Evolutionary conservation across 768 basidiomycete genomes (phyloP).

Genomic region (Pisolithus microcarpus): DNA sequence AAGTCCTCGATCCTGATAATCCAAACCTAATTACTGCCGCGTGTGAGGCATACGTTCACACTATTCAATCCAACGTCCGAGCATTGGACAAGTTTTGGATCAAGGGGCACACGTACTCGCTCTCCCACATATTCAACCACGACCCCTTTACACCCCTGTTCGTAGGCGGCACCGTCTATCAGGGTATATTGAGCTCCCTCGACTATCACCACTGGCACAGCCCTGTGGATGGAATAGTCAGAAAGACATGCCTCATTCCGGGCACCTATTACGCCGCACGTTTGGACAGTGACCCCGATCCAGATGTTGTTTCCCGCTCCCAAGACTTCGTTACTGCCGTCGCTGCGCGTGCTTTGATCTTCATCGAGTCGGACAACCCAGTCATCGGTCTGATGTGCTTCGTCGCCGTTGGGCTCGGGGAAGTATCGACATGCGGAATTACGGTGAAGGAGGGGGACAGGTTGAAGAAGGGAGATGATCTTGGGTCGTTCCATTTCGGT

Average conservation of each 20-base stretch:
- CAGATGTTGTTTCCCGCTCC: neutral
- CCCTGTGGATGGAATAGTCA: conserved; percentile 40
- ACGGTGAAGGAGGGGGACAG: conserved; percentile 39
- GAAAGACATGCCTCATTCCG: conserved; percentile 30
- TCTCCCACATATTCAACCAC: conserved; percentile 43
- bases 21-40: conserved; percentile 36
- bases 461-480: conserved; percentile 46
- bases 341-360: conserved; percentile 50
- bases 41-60: conserved; percentile 46
- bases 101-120: conserved; percentile 52
- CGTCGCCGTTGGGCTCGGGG: conserved; percentile 53
- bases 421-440: conserved; percentile 54
- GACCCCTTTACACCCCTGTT: conserved; percentile 34
- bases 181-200: conserved; percentile 46
- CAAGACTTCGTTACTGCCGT: conserved; percentile 40
- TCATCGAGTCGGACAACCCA: conserved; percentile 49
- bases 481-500: conserved; percentile 61
- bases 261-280: conserved; percentile 9
- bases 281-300: neutral
- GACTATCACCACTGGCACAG: conserved; percentile 56
- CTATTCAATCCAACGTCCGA: conserved; percentile 28
- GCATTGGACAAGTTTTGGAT: conserved; percentile 45
- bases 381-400: conserved; percentile 53
- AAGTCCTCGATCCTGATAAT: conserved; percentile 22
- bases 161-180: conserved; percentile 44